These are phyloP conservation scores for Russula brevipes DNA, from an alignment of 768 basidiomycete species.

Conservation along the genomic window DNA sequence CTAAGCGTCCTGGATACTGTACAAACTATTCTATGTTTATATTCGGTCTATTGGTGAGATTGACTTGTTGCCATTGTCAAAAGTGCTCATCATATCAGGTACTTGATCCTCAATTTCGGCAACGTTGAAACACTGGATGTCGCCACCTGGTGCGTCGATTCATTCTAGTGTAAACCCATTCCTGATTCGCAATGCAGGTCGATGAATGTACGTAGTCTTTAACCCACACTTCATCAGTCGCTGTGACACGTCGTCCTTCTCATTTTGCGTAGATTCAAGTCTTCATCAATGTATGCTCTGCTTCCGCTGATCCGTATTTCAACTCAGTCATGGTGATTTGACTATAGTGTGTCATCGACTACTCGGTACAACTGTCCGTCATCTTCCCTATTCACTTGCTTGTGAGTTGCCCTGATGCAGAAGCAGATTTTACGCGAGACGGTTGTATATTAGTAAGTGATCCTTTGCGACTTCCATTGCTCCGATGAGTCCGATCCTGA, in stretches of 20 bases:
- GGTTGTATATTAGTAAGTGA: neutral
- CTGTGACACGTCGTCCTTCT: slow-evolving; percentile 25
- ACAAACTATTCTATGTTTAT: slow-evolving; percentile 41
- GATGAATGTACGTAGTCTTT: slow-evolving; percentile 24
- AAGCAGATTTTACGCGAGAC: slow-evolving; percentile 1
- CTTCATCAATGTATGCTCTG: neutral
- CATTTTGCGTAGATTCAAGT: neutral
- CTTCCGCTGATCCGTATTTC: neutral
- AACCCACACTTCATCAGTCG: no score
- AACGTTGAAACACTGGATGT: slow-evolving; percentile 35
- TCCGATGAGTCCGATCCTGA: neutral
- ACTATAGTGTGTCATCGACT: neutral
- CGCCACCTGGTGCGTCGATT: slow-evolving; percentile 39
- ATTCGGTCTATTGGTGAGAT: slow-evolving; percentile 45
- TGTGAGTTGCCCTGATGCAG: neutral
- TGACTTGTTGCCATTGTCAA: neutral
- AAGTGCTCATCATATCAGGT: slow-evolving; percentile 32
- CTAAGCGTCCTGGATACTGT: slow-evolving; percentile 40
- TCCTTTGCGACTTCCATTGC: neutral
- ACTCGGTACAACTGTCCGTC: slow-evolving; percentile 5
- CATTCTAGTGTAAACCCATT: neutral
- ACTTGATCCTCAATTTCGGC: slow-evolving; percentile 43
- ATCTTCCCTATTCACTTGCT: neutral
- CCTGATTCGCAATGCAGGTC: slow-evolving; percentile 14
- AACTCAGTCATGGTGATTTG: no score